phyloP scores from a whole-genome alignment of 2,329 filamentous ascomycete species.

The Fusarium mundagurra region DNA sequence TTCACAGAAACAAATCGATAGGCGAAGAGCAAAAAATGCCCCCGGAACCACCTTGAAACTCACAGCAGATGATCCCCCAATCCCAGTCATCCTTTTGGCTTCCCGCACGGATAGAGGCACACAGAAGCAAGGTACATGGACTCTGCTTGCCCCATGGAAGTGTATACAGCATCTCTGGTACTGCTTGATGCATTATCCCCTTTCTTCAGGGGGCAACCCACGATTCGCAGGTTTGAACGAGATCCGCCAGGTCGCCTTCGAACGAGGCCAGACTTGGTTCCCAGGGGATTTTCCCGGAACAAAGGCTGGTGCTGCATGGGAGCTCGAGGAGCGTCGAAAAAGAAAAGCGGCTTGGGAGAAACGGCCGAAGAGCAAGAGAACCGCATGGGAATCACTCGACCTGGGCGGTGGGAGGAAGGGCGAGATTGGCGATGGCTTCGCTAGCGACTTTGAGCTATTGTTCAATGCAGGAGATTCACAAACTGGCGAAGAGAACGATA shows the following conservation, averaged over 20 bases:
- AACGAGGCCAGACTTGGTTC: constrained; percentile 82
- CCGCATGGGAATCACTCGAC: constrained; percentile 78
- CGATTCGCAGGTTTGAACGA: constrained; percentile 86
- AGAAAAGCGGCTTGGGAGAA: constrained; percentile 82
- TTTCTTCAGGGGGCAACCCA: constrained; percentile 82
- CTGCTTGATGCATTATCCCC: constrained; percentile 81
- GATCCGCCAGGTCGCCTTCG: constrained; percentile 81
- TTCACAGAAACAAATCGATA: constrained; percentile 83
- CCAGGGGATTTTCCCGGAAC: constrained; percentile 87
- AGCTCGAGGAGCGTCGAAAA: constrained; percentile 72
- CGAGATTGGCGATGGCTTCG: constrained; percentile 83
- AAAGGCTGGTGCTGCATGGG: constrained; percentile 81
- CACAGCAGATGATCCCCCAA: constrained; percentile 72
- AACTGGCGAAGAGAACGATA: constrained; percentile 21
- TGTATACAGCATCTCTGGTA: constrained; percentile 90
- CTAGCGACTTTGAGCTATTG: constrained; percentile 84
- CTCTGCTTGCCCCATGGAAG: constrained; percentile 87
- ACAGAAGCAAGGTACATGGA: constrained; percentile 77
- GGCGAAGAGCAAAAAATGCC: constrained; percentile 71
- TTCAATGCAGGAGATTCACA: constrained; percentile 50
- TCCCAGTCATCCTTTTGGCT: constrained; percentile 79
- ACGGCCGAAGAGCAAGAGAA: constrained; percentile 82
- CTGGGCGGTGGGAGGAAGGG: constrained; percentile 79
- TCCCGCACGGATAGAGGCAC: constrained; percentile 59
- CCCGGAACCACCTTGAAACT: constrained; percentile 71